phyloP scores from a whole-genome alignment of 148 eudicot genomes.

The Rhododendron vialii region DNA sequence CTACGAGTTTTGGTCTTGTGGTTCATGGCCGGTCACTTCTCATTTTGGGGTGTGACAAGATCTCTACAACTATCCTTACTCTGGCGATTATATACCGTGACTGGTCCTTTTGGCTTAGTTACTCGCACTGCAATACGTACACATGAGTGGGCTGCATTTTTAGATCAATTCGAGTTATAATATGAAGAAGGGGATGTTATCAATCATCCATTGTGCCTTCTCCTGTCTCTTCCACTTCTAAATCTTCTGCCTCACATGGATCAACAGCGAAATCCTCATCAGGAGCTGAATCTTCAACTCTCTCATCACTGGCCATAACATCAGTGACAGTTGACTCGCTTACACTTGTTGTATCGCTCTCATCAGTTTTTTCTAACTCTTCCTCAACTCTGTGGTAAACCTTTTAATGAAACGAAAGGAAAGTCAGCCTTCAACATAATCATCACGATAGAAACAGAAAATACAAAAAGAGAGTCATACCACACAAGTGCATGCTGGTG shows the following conservation, averaged over 20 bases:
- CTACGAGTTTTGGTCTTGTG: too few species aligned
- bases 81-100: not conserved
- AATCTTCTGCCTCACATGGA: not conserved
- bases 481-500: conserved; percentile 90
- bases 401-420: not conserved
- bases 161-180: not conserved
- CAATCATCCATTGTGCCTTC: conserved; percentile 9
- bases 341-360: not conserved
- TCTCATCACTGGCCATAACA: not conserved
- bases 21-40: too few species aligned
- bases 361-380: conserved; percentile 12
- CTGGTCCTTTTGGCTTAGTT: not conserved
- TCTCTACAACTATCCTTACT: not conserved
- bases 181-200: not conserved
- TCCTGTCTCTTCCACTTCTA: conserved; percentile 7
- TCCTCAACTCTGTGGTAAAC: conserved; percentile 52
- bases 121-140: not conserved
- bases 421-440: not conserved
- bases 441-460: not conserved
- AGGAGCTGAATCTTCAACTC: conserved; percentile 6
- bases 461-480: conserved; percentile 31
- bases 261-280: conserved; percentile 1
- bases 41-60: too few species aligned
- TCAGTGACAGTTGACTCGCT: conserved; percentile 1
- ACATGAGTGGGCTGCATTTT: not conserved